Base-by-base conservation (phyloP, 768 basidiomycete genomes). In the Clitopilus passeckerianus region DNA sequence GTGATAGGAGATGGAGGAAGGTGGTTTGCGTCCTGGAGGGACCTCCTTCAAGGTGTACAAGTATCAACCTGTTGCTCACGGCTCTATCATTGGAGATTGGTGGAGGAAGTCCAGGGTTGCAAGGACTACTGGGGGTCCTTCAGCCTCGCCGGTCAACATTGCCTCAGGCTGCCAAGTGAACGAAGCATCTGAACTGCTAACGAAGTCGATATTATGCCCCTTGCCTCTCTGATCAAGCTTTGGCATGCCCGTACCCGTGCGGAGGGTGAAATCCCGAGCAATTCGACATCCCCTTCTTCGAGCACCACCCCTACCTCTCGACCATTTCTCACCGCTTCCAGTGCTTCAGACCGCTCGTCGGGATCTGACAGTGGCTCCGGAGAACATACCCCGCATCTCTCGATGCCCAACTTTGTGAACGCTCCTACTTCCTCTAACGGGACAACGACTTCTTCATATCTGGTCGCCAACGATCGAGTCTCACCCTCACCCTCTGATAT, bases 1-100 rank as follows among this genome's bases (percentile, higher is more conserved):
- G 80, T 68, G 95, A 98, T 69, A 79, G 97, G 52, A 92, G 93
- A 68, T 99, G 97, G 97, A 83, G 91, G 60, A 79, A 91, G 55
- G 86, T 90, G 54, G 80, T 95, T 64, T 91, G 93, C 68, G 90
- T 95, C 66, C 74, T 99, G 24, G 93, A 97, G 67, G 97, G 52
- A 98, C 97, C n/a, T 77, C 80, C 61, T 86, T 98, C 69, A 83
- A 84, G 64, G 79, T 98, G 59, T 93, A 91, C 71, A 80, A 80
- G 61, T 82, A 72, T 60, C 46, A 18, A 5, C 70, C 75, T 16
- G 27, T 30, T 3, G 27, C 7, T 30, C 64, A 70, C 16, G 70
- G 72, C 10, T 75, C 76, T 35, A 74, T 75, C 46, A 69, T 91
- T 53, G 85, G 83, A 61, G 83, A 84, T 61, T 90, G 89, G 89